Evolutionary conservation across 371 early-diverging fungal species (phyloP).

Genomic region (Amoeboaphelidium protococcarum): DNA sequence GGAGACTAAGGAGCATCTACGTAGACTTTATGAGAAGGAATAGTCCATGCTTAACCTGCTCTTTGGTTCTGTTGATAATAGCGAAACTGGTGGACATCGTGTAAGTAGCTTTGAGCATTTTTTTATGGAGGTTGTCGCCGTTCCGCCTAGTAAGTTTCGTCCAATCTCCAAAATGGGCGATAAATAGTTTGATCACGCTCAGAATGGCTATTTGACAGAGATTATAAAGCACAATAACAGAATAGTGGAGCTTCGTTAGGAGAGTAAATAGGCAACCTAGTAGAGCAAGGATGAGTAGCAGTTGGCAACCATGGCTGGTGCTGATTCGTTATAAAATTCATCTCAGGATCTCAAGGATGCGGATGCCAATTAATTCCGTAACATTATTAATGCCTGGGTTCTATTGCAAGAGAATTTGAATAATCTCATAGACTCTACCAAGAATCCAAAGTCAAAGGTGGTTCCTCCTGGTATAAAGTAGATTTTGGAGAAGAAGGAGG

Average conservation of each 20-base stretch:
- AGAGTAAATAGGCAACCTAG: background rate
- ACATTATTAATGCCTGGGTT: slow-evolving; percentile 42
- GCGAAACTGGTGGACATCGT: slow-evolving; percentile 1
- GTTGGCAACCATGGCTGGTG: slow-evolving; percentile 2
- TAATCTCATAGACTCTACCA: slow-evolving; percentile 71
- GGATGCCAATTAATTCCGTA: slow-evolving; percentile 9
- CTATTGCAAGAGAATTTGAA: slow-evolving; percentile 69
- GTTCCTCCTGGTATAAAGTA: slow-evolving; percentile 78
- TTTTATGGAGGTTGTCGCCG: slow-evolving; percentile 79
- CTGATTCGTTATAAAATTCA: no score
- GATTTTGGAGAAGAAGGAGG: slow-evolving; percentile 98
- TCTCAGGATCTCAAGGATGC: no score
- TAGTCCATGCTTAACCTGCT: slow-evolving; percentile 35
- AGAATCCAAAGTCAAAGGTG: slow-evolving; percentile 24
- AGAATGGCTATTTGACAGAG: slow-evolving; percentile 56
- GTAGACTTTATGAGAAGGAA: slow-evolving; percentile 46
- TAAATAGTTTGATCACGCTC: slow-evolving; percentile 72
- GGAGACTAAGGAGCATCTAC: slow-evolving; percentile 46
- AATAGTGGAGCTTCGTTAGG: slow-evolving; percentile 25
- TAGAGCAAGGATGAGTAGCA: background rate
- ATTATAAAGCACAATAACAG: slow-evolving; percentile 53
- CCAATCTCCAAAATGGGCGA: slow-evolving; percentile 75
- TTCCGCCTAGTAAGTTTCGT: slow-evolving; percentile 87
- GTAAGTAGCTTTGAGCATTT: slow-evolving; percentile 49
- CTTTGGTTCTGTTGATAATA: slow-evolving; percentile 18